Evolutionary conservation across 768 basidiomycete genomes (phyloP).

Genomic region (Tubosaeta sp.): DNA sequence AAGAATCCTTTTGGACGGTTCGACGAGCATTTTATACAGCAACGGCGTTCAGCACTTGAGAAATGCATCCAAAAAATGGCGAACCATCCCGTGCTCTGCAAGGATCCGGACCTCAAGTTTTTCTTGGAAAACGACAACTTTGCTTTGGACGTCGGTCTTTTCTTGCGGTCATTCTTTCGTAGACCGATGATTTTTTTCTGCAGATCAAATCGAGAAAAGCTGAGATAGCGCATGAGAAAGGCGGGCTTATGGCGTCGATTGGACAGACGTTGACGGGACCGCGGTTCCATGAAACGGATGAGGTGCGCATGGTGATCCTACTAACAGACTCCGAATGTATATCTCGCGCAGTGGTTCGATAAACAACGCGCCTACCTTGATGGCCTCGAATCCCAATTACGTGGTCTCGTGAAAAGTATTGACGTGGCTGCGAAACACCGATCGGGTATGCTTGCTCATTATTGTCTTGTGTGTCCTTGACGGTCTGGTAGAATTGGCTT

Average conservation of each 20-base stretch:
- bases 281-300: slow-evolving; percentile 85
- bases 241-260: slow-evolving; percentile 80
- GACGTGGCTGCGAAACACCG: slow-evolving; percentile 83
- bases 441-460: slow-evolving; percentile 42
- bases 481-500: slow-evolving; percentile 53
- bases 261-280: slow-evolving; percentile 76
- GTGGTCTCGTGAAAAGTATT: slow-evolving; percentile 81
- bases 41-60: slow-evolving; percentile 78
- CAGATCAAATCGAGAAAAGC: slow-evolving; percentile 87
- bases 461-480: background rate
- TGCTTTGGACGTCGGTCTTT: slow-evolving; percentile 69
- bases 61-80: slow-evolving; percentile 91
- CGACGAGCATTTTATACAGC: slow-evolving; percentile 86
- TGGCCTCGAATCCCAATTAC: slow-evolving; percentile 83
- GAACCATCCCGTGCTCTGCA: slow-evolving; percentile 84
- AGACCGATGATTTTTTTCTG: background rate
- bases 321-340: background rate
- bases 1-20: slow-evolving; percentile 94
- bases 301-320: slow-evolving; percentile 40
- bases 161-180: background rate
- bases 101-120: slow-evolving; percentile 81
- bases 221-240: slow-evolving; percentile 70
- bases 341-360: slow-evolving; percentile 79
- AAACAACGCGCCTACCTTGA: slow-evolving; percentile 82
- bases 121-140: slow-evolving; percentile 96